Conservation (phyloP, 2,329 filamentous ascomycete species). For the Thelonectria discophora region DNA sequence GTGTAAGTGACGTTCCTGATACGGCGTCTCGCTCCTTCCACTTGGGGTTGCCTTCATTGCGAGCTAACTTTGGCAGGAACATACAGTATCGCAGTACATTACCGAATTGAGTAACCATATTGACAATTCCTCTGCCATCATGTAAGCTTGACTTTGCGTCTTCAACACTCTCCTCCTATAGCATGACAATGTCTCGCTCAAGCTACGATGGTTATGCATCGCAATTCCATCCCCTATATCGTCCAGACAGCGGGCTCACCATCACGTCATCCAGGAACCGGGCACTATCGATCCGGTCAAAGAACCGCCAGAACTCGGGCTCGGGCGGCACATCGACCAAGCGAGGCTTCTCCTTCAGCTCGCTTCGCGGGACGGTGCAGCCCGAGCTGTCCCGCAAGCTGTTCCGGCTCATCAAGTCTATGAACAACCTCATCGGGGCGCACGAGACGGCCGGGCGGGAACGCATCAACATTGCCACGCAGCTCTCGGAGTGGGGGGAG, state of each 20-base stretch:
- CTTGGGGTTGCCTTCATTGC: neutral
- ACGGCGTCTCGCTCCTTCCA: slow-evolving; percentile 8
- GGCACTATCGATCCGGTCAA: slow-evolving; percentile 76
- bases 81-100: neutral
- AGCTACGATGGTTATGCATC: slow-evolving; percentile 44
- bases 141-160: slow-evolving; percentile 30
- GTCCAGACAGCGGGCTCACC: slow-evolving; percentile 42
- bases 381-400: slow-evolving; percentile 90
- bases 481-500: slow-evolving; percentile 97
- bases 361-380: slow-evolving; percentile 84
- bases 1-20: slow-evolving; percentile 28
- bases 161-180: neutral
- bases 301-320: slow-evolving; percentile 57
- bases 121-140: slow-evolving; percentile 20
- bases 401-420: slow-evolving; percentile 91
- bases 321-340: slow-evolving; percentile 54
- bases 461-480: slow-evolving; percentile 82
- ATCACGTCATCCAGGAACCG: slow-evolving; percentile 67
- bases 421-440: slow-evolving; percentile 86
- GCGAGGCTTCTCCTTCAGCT: slow-evolving; percentile 85
- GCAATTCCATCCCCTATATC: slow-evolving; percentile 28
- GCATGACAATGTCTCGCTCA: slow-evolving; percentile 44
- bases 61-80: slow-evolving; percentile 26
- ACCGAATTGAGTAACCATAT: slow-evolving; percentile 10
- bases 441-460: slow-evolving; percentile 88